Evolutionary conservation across 495 filamentous ascomycete species (phyloP), one percentile per base, ranked within the genome.

Genomic region (Bathelium albidoporum): DNA sequence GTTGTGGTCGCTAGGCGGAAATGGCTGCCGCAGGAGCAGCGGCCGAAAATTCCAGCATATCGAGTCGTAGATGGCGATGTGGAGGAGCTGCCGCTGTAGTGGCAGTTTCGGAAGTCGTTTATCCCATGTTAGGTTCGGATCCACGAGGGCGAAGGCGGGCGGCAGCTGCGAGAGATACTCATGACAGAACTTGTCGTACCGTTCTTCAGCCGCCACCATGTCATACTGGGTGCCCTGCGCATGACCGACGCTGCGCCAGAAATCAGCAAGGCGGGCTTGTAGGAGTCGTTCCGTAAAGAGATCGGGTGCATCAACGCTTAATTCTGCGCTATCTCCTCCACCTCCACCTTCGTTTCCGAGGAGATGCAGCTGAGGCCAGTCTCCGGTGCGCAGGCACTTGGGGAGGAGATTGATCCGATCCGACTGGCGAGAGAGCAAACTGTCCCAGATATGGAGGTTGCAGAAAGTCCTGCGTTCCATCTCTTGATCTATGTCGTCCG

Each of bases 361-460:
- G 44, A 49, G 44, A 20, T 20, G 44, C 11, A 49, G 9, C 7
- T 20, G 18, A 14, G 44, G 44, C 18, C 5, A 49, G 3, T 10
- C 20, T 49, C 20, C 44, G 18, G 44, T 4, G 20, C 5, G 5
- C 18, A 49, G 44, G 18, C 18, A 10, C 7, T 22, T 18, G 44
- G 59, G 26, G 1, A 61, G 32, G 34, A 61, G 44, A 24, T 31
- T 12, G 18, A 24, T 44, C 32, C 32, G 39, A n/a, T 72, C 67
- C 1, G 67, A 65, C 12, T 60, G 65, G 24, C 59, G 2, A 3
- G 44, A 45, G 9, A 65, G 61, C 36, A 36, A 59, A 39, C 68
- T 71, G 31, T 73, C 71, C 64, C 62, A 68, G 11, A 73, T 60
- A 52, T 72, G 73, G 20, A 74, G 70, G 45, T 63, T 73, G 62